These are phyloP conservation scores for Tolypocladium sp. DNA, from an alignment of 2,329 filamentous ascomycete species.

Conservation along the genomic window DNA sequence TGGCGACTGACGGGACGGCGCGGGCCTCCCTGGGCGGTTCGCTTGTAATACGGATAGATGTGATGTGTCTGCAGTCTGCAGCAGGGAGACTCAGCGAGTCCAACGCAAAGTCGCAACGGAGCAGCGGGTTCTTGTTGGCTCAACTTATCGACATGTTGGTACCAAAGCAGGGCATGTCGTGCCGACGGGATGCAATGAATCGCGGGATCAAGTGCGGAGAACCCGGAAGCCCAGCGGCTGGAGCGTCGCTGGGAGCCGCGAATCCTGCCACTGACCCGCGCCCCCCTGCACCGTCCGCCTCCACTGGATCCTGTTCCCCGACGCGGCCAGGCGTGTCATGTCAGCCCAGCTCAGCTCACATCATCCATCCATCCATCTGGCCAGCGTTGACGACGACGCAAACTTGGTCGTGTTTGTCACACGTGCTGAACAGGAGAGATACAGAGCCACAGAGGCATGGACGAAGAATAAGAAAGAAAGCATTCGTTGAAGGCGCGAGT, in stretches of 20 bases:
- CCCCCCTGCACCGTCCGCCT: neutral
- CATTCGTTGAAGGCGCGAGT: neutral
- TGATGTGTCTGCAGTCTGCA: neutral
- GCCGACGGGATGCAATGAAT: neutral
- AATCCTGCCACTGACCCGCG: neutral
- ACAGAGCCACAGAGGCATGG: neutral
- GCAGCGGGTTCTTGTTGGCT: neutral
- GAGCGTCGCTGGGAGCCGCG: neutral
- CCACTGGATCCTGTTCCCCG: neutral
- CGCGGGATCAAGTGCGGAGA: neutral
- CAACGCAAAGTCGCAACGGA: neutral
- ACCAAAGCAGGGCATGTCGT: neutral
- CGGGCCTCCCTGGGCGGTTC: neutral
- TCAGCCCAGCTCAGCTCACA: neutral
- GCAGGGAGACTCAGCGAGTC: neutral
- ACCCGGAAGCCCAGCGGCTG: neutral
- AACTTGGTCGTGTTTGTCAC: neutral
- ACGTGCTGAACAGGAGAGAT: too few species aligned
- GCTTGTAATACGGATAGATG: neutral
- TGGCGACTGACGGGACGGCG: neutral
- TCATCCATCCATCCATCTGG: neutral
- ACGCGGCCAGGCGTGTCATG: neutral
- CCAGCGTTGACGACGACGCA: neutral
- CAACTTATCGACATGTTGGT: too few species aligned
- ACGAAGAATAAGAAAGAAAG: neutral